Percentiles rank a stretch among this genome's conserved stretches.
These are phyloP conservation scores for Amanita phalloides DNA, from an alignment of 768 basidiomycete species.

Conservation along the genomic window DNA sequence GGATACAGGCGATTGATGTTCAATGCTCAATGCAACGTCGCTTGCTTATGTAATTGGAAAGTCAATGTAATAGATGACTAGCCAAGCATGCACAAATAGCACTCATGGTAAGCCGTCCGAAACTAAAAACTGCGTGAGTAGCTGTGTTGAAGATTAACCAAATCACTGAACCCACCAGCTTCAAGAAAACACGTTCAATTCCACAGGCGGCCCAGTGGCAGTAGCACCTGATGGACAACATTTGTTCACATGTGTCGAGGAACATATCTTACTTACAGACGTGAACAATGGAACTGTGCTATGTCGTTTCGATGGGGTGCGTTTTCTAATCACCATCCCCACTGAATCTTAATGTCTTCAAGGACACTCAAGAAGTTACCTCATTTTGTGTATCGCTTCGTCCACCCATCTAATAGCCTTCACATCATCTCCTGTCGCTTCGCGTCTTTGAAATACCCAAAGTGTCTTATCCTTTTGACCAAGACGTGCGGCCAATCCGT, in stretches of 20 bases:
- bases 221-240: slow-evolving; percentile 67
- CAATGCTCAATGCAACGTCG: too few relatives aligned
- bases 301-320: slow-evolving; percentile 75
- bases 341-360: slow-evolving; percentile 2
- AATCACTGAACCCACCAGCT: slow-evolving; percentile 31
- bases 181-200: slow-evolving; percentile 64
- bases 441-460: slow-evolving; percentile 75
- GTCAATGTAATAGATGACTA: not conserved
- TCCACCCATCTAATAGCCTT: slow-evolving; percentile 69
- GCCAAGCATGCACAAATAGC: too few relatives aligned
- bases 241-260: slow-evolving; percentile 80
- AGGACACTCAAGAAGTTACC: slow-evolving; percentile 84
- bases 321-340: slow-evolving; percentile 19
- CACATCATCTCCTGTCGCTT: slow-evolving; percentile 69
- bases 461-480: slow-evolving; percentile 26
- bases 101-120: slow-evolving; percentile 21
- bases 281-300: slow-evolving; percentile 63
- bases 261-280: slow-evolving; percentile 78
- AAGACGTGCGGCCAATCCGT: slow-evolving; percentile 57
- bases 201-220: slow-evolving; percentile 74
- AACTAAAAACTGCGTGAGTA: slow-evolving; percentile 55
- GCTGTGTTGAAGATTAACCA: not conserved
- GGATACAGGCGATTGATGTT: too few relatives aligned
- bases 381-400: slow-evolving; percentile 73
- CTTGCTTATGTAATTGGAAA: too few relatives aligned